Evolutionary conservation across 106 monocot genomes (phyloP), one percentile per base, ranked within the genome.

Genomic region (Allium sativum): DNA sequence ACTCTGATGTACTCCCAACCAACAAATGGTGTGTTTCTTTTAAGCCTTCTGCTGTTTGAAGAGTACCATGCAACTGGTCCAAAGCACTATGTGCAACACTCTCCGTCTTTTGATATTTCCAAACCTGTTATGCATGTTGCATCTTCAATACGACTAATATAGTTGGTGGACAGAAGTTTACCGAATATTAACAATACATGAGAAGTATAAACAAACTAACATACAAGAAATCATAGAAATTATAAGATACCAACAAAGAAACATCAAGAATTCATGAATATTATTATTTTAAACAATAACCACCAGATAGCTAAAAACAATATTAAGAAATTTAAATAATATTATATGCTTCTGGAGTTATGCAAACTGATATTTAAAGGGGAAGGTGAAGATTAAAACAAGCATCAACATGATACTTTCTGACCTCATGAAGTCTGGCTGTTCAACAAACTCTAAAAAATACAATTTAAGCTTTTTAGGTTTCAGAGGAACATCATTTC

Each of bases 21-120:
- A 73, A 57, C 69, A 93, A 58, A 56, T 85, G 11, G 56, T 55
- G 43, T 64, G 65, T 55, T 42, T 65, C 58, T 48, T 48, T 69
- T 61, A 78, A 46, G 40, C 93, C 93, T 69, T 56, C 56, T 9
- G 69, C n/a, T 46, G 93, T 85, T 71, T 93, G 82, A 66, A 85
- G 40, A 31, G 63, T 21, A 12, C 74, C 66, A 64, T 63, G 18
- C 57, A 93, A 53, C 61, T 78, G 73, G 67, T 83, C 77, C 44
- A 93, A 17, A 62, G 85, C 85, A 76, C 64, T 52, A 58, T 78
- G 75, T 66, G 81, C 76, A 68, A 79, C 62, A 43, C 16, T 8
- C 56, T 45, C 13, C 42, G 75, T 76, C 21, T 50, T 16, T 7
- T 51, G 60, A 74, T 80, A 89, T 42, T 64, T 68, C 85, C 88